phyloP scores from a whole-genome alignment of 108 stramenopile genomes.

The Thalassiosira profunda region DNA sequence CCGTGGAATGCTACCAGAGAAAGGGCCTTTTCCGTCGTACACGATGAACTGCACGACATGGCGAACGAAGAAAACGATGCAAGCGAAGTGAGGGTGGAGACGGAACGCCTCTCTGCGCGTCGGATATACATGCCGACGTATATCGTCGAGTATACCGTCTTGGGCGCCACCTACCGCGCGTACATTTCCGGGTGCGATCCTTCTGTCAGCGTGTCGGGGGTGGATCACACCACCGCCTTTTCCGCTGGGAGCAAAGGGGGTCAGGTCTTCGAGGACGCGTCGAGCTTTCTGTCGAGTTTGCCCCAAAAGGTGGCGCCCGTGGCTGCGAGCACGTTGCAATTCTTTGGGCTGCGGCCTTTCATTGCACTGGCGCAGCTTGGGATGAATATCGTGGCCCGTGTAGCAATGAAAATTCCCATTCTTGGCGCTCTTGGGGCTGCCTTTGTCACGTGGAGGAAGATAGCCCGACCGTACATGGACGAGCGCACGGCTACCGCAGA shows the following conservation, averaged over 20 bases:
- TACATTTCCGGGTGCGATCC: slow-evolving; percentile 80
- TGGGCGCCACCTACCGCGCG: slow-evolving; percentile 75
- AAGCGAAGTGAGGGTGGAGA: slow-evolving; percentile 51
- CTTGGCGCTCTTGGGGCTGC: slow-evolving; percentile 59
- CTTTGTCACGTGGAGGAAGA: slow-evolving; percentile 75
- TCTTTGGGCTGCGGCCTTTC: slow-evolving; percentile 36
- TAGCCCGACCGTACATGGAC: slow-evolving; percentile 79
- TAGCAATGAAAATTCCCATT: slow-evolving; percentile 54
- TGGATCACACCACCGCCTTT: slow-evolving; percentile 57
- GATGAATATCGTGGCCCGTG: slow-evolving; percentile 17
- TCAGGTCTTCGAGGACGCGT: slow-evolving; percentile 9
- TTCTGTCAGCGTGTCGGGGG: slow-evolving; percentile 68
- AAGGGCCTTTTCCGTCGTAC: slow-evolving; percentile 58
- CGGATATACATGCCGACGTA: slow-evolving; percentile 88
- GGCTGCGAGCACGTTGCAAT: slow-evolving; percentile 33
- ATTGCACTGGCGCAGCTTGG: slow-evolving; percentile 19
- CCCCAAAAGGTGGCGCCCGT: slow-evolving; percentile 21
- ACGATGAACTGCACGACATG: slow-evolving; percentile 65
- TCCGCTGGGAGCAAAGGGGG: slow-evolving; percentile 12
- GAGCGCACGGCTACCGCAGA: slow-evolving; percentile 60
- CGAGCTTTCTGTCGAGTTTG: slow-evolving; percentile 27
- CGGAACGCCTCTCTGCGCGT: slow-evolving; percentile 63
- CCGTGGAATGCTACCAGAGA: slow-evolving; percentile 84
- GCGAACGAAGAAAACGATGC: slow-evolving; percentile 25
- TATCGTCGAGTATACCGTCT: slow-evolving; percentile 73